Evolutionary conservation across 495 filamentous ascomycete genomes (phyloP).

Genomic region (Lasiosphaeris hirsuta): DNA sequence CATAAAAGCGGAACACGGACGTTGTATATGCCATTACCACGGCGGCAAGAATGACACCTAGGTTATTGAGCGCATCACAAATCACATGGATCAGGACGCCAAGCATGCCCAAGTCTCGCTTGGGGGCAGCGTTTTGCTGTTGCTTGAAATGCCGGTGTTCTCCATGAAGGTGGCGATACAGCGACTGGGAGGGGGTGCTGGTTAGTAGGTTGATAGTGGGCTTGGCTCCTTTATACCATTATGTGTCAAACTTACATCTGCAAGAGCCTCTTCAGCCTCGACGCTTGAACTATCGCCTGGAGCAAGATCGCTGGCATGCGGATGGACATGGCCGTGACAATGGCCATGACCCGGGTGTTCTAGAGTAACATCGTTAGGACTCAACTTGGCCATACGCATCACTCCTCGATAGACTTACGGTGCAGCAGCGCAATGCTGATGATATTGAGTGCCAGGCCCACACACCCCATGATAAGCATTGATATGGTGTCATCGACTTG

Average conservation of each 20-base stretch:
- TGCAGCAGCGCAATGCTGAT: constrained; percentile 79
- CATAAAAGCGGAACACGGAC: constrained; percentile 56
- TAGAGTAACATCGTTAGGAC: background rate
- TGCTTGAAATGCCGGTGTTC: constrained; percentile 49
- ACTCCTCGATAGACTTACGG: constrained; percentile 40
- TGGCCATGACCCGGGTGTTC: constrained; percentile 37
- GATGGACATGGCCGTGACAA: constrained; percentile 31
- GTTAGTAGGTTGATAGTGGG: background rate
- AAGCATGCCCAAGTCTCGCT: constrained; percentile 81
- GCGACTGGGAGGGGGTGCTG: constrained; percentile 21
- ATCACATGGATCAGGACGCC: constrained; percentile 88
- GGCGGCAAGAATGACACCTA: constrained; percentile 86
- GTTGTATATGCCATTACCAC: constrained; percentile 75
- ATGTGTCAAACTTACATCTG: background rate
- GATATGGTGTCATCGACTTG: constrained; percentile 65
- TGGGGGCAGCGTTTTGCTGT: constrained; percentile 18
- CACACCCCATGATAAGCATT: constrained; percentile 76
- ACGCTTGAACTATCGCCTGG: background rate
- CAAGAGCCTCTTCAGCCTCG: background rate
- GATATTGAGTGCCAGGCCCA: constrained; percentile 79
- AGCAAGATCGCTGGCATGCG: constrained; percentile 28
- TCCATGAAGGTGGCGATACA: constrained; percentile 54
- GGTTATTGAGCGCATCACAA: constrained; percentile 88
- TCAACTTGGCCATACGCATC: background rate
- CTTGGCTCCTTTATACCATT: no score